These are phyloP conservation scores for Magnusiomyces starmeri DNA, from an alignment of 1,139 yeast species.

Conservation along the genomic window DNA sequence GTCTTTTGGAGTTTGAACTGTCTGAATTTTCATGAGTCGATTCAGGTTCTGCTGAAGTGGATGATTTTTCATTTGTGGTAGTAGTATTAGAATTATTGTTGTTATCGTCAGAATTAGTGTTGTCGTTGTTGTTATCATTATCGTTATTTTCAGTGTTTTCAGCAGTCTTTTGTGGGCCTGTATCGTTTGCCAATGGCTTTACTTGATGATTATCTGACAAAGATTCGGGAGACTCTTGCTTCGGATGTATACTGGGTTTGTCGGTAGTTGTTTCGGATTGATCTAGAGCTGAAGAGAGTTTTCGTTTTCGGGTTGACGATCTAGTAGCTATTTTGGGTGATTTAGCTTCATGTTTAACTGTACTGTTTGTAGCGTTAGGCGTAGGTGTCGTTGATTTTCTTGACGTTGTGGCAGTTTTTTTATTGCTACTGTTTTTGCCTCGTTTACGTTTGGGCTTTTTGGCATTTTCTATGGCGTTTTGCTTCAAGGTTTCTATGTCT, in stretches of 20 bases:
- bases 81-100: too few relatives aligned
- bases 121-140: too few relatives aligned
- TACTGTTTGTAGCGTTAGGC: neutral
- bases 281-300: too few relatives aligned
- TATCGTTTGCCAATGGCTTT: neutral
- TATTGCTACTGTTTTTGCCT: neutral
- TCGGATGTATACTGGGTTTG: too few relatives aligned
- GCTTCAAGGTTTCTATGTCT: slow-evolving; percentile 19
- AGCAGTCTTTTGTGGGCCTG: neutral
- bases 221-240: too few relatives aligned
- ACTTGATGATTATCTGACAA: too few relatives aligned
- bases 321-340: slow-evolving; percentile 1
- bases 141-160: neutral
- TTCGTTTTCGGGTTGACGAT: slow-evolving; percentile 2
- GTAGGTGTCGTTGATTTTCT: neutral
- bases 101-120: too few relatives aligned
- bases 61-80: too few relatives aligned
- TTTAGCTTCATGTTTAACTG: neutral
- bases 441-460: neutral
- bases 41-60: neutral
- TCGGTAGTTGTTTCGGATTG: too few relatives aligned
- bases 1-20: neutral
- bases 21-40: neutral
- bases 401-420: neutral
- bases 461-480: neutral